Percentiles rank a stretch among this genome's conserved stretches.
Evolutionary conservation across 305 asterid genomes (phyloP).

Genomic region (Ajuga reptans): DNA sequence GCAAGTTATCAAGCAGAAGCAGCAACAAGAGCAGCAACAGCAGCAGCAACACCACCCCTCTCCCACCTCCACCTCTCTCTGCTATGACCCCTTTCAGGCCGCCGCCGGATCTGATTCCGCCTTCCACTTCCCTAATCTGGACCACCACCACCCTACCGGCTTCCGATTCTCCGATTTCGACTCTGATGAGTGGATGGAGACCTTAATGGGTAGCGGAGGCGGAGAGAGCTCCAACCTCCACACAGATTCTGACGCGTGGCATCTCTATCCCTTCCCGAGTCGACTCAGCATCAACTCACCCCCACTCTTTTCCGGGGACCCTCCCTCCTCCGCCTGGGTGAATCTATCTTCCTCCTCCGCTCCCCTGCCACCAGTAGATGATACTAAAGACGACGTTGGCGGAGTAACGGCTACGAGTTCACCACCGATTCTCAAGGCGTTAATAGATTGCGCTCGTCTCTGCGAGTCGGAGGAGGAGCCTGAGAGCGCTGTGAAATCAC

Average conservation of each 20-base stretch:
- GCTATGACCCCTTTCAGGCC: slow-evolving; percentile 59
- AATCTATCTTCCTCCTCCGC: slow-evolving; percentile 28
- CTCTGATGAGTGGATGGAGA: slow-evolving; percentile 99
- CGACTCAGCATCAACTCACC: slow-evolving; percentile 32
- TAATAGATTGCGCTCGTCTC: slow-evolving; percentile 57
- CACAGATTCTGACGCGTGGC: slow-evolving; percentile 60
- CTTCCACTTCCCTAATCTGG: slow-evolving; percentile 57
- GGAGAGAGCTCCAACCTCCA: slow-evolving; percentile 54
- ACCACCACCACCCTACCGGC: slow-evolving; percentile 38
- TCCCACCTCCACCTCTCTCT: slow-evolving; percentile 21
- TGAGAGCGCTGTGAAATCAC: slow-evolving; percentile 47
- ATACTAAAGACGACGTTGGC: too few species aligned
- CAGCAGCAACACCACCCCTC: slow-evolving; percentile 41
- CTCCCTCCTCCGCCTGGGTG: slow-evolving; percentile 36
- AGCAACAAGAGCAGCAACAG: slow-evolving; percentile 74
- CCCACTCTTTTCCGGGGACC: slow-evolving; percentile 45
- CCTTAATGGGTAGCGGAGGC: slow-evolving; percentile 68
- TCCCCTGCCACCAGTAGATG: too few species aligned
- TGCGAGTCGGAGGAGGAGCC: slow-evolving; percentile 47
- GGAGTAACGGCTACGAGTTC: neutral
- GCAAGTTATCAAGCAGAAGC: slow-evolving; percentile 86
- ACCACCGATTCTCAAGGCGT: slow-evolving; percentile 42
- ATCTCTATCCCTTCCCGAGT: slow-evolving; percentile 47
- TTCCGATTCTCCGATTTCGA: slow-evolving; percentile 49
- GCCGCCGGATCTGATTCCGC: slow-evolving; percentile 36